phyloP scores from a whole-genome alignment of 2,329 filamentous ascomycete genomes.

The Trichoderma sp. region DNA sequence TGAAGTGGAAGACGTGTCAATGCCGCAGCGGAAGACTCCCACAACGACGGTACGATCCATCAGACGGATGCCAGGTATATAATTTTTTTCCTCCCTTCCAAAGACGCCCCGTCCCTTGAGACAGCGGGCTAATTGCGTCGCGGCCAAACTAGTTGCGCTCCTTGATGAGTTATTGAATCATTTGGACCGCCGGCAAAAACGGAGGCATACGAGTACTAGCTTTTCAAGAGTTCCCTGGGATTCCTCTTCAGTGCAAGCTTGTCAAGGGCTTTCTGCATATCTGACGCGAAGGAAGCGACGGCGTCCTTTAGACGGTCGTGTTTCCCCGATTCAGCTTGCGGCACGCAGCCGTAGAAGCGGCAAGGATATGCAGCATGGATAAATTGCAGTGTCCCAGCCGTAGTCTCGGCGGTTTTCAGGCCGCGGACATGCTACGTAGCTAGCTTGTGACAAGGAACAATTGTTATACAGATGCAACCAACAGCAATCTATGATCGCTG shows the following conservation, averaged over 20 bases:
- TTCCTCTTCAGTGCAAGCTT: background rate
- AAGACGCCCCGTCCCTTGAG: background rate
- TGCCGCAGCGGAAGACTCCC: background rate
- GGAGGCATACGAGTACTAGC: background rate
- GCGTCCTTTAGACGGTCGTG: background rate
- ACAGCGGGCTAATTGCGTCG: background rate
- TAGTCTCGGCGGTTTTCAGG: background rate
- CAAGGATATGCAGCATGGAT: background rate
- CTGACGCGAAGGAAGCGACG: background rate
- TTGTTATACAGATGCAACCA: background rate
- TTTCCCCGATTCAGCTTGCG: background rate
- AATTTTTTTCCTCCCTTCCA: background rate
- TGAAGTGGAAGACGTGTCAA: background rate
- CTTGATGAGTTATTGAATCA: background rate
- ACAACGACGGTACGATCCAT: background rate
- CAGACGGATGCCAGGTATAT: background rate
- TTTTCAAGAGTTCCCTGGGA: background rate
- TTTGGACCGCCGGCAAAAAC: background rate
- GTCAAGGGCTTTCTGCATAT: background rate
- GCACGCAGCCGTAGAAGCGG: background rate
- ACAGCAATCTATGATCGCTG: background rate
- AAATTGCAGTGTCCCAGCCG: background rate
- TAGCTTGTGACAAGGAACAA: background rate
- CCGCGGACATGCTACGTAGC: background rate
- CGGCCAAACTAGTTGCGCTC: background rate